Base-by-base conservation (phyloP, 257 asterid genomes). In the Solanum chiquidenum region DNA sequence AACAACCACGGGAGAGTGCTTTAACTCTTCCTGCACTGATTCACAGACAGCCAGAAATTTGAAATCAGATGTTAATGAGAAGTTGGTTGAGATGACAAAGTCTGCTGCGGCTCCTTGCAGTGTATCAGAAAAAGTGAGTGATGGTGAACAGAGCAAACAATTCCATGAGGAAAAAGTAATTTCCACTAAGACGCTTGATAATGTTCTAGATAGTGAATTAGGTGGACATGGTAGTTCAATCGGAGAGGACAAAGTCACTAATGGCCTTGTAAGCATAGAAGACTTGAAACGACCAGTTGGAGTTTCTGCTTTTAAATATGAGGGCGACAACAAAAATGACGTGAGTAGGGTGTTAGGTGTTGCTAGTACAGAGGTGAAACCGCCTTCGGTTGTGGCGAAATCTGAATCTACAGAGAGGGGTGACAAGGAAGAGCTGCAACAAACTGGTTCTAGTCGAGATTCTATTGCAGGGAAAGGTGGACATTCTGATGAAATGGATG, bases 371-470 rank as follows among this genome's bases (percentile, higher is more conserved):
- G 90, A 86, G 88, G 89, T 80, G 79, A 88, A 85, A 66, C 55
- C 49, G 10, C 62, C 86, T 29, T 66, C 82, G 29, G 74, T 73
- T 21, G 52, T 31, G 66, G 83, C 46, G 1, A 86, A 87, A 80
- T 49, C 90, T 87, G 90, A 85, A 68, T 35, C 77, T 64, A 64
- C 79, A n/a, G 93, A 89, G 87, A 82, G 83, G 74, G 62, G 25
- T 83, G 84, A 71, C 49, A 66, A 34, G 83, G 90, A 87, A 85
- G 83, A 37, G 89, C 87, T 87, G 72, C 89, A 85, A 7, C 87
- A 64, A 55, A 42, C 83, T 83, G 82, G 66, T 58, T 58, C 83
- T 79, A 75, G 68, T 83, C 64, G 60, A 58, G 87, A 87, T 13
- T 29, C 69, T 18, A 42, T 60, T 35, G 66, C 85, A 20, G 88